A percentile compares a stretch with the other conserved stretches of the same genome.
These are phyloP conservation scores for Leptodermis oblonga DNA, from an alignment of 257 asterid genomes.

Conservation along the genomic window DNA sequence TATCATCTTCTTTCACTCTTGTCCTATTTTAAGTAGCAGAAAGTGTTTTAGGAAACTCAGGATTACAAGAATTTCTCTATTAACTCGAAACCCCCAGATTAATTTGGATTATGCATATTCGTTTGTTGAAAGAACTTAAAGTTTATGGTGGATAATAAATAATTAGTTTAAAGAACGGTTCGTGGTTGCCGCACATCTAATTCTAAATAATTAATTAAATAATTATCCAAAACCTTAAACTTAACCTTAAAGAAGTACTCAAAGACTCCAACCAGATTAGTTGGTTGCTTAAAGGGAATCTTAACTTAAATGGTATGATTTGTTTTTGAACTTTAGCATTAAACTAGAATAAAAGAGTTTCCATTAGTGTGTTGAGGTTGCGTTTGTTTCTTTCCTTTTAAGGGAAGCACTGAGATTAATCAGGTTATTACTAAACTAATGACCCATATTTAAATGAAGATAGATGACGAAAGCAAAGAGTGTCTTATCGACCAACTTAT, in stretches of 20 bases:
- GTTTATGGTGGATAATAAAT: constrained; percentile 1
- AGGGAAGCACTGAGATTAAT: constrained; percentile 27
- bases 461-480: constrained; percentile 27
- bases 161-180: constrained; percentile 2
- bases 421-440: background rate
- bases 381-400: constrained; percentile 41
- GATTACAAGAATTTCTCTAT: background rate
- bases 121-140: background rate
- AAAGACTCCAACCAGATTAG: background rate
- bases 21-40: constrained; percentile 55
- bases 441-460: constrained; percentile 21
- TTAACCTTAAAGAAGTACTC: background rate
- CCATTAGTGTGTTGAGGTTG: constrained; percentile 25
- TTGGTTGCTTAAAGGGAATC: constrained; percentile 19
- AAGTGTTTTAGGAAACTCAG: constrained; percentile 20
- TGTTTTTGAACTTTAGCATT: constrained; percentile 5
- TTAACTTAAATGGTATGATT: constrained; percentile 17
- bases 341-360: constrained; percentile 9
- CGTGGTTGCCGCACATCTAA: constrained; percentile 9
- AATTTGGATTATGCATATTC: background rate
- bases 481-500: constrained; percentile 29
- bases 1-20: constrained; percentile 20
- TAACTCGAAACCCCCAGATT: background rate
- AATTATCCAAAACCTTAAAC: constrained; percentile 2
- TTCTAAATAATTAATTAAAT: background rate